Conservation (phyloP, 1,284 basidiomycete genomes). For the Xanthoconium separans region DNA sequence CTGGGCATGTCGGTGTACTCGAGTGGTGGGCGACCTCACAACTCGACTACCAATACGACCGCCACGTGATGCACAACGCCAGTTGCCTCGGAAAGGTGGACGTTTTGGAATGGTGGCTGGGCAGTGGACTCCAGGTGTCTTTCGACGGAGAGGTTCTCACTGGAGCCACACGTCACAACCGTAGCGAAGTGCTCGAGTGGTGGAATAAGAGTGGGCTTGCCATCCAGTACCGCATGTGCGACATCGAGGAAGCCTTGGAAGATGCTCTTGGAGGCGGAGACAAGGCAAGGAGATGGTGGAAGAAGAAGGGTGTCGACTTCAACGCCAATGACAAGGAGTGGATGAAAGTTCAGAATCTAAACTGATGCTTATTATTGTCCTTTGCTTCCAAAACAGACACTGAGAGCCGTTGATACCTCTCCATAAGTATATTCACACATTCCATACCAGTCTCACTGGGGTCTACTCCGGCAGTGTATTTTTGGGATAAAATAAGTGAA, state of each 20-base stretch:
- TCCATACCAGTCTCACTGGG: neutral
- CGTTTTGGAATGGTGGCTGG: slow-evolving; percentile 80
- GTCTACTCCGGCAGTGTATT: slow-evolving; percentile 8
- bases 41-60: slow-evolving; percentile 73
- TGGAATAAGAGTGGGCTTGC: slow-evolving; percentile 76
- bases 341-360: slow-evolving; percentile 75
- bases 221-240: slow-evolving; percentile 80
- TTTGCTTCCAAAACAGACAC: neutral
- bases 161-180: slow-evolving; percentile 76
- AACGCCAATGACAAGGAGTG: slow-evolving; percentile 78
- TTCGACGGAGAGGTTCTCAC: slow-evolving; percentile 78
- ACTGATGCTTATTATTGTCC: slow-evolving; percentile 35
- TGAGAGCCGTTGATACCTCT: neutral
- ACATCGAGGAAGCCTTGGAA: slow-evolving; percentile 83
- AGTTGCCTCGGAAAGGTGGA: slow-evolving; percentile 78
- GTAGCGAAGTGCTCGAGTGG: slow-evolving; percentile 81
- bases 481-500: slow-evolving; percentile 10
- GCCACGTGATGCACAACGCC: slow-evolving; percentile 70
- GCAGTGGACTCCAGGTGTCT: slow-evolving; percentile 68
- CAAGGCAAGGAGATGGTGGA: slow-evolving; percentile 75
- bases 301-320: slow-evolving; percentile 72
- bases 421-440: neutral
- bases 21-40: slow-evolving; percentile 82
- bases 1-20: slow-evolving; percentile 66
- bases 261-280: slow-evolving; percentile 77